Evolutionary conservation across 768 basidiomycete species (phyloP), one percentile per base, ranked within the genome.

Genomic region (Termitomyces sp.): DNA sequence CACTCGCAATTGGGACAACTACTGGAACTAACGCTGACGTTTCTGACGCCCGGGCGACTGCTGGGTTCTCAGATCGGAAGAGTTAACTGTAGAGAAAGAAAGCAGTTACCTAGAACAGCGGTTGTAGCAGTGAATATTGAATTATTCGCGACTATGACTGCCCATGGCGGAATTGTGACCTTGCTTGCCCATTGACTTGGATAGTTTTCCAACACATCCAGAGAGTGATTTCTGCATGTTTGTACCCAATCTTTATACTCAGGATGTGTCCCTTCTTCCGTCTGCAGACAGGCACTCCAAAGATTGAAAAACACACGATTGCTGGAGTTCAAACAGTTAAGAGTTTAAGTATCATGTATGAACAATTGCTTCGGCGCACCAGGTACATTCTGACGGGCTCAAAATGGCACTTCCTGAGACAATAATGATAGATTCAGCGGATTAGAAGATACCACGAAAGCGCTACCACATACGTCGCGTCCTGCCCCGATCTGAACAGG

Each of bases 271-370:
- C 56, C 53, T 22, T 43, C 56, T 19, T 54, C 34, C 19, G 56
- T 46, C 19, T 45, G 19, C 10, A 57, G 44, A 59, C 67, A 68
- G 19, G 66, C 65, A 43, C 59, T 61, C 65, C 65, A 68, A 12
- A 68, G 26, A 37, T 68, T 64, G 60, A 66, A 68, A 26, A 64
- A 67, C 9, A 69, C 64, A 37, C 61, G 65, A 32, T 69, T 72
- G 58, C 73, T 74, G 44, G 32, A 55, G 42, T 49, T 42, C 30
- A 26, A 1, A 11, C 34, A 21, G 46, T 15, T 38, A 6, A 37
- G 22, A 28, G 43, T n/a, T n/a, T n/a, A 15, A 14, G 21, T 12
- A 24, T 15, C 6, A 32, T 30, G 46, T 37, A 1, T 54, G 19
- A 1, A 44, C 8, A 44, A 32, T 48, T 60, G 55, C 35, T 17